phyloP scores from a whole-genome alignment of 768 basidiomycete species.

The Termitomyces sp. region DNA sequence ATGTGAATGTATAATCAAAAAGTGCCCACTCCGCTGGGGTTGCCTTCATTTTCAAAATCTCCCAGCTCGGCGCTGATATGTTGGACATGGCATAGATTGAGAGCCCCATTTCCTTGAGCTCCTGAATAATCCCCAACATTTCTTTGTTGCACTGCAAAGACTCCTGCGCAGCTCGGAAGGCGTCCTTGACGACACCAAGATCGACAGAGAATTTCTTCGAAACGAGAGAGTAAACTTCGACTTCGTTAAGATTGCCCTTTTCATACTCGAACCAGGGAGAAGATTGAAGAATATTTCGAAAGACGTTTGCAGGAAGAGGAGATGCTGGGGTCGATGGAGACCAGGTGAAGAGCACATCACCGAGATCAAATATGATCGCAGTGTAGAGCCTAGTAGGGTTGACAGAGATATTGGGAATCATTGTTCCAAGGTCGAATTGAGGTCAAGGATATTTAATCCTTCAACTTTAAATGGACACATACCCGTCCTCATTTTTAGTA shows the following conservation, averaged over 20 bases:
- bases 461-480: background rate
- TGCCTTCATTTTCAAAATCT: background rate
- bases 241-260: background rate
- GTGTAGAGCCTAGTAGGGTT: background rate
- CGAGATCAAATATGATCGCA: background rate
- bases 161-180: background rate
- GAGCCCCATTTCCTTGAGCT: background rate
- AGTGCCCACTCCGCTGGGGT: background rate
- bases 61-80: background rate
- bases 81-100: background rate
- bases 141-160: background rate
- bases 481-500: too few relatives aligned
- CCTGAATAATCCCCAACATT: background rate
- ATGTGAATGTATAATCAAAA: background rate
- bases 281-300: background rate
- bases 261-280: background rate
- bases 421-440: background rate
- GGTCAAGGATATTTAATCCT: background rate
- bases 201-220: background rate
- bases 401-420: background rate
- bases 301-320: background rate
- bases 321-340: background rate
- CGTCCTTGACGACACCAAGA: background rate
- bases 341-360: background rate
- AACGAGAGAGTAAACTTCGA: background rate